Evolutionary conservation across 345 rosid genomes (phyloP), one percentile per base, ranked within the genome.

Genomic region (Barbarea vulgaris): DNA sequence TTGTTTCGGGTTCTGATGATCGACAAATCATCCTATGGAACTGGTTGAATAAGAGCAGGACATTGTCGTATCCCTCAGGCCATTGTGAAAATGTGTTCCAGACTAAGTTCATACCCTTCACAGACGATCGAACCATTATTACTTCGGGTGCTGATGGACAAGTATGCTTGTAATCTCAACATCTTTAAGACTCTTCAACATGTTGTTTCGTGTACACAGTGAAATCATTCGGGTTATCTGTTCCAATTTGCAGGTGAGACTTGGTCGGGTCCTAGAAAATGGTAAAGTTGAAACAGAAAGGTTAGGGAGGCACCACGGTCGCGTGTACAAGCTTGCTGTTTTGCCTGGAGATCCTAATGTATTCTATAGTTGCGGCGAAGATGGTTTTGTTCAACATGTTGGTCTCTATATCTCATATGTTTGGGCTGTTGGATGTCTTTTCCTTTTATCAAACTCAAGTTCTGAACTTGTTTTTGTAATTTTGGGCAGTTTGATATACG

Each of bases 1-100:
- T 86, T 69, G 83, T 88, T 64, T 88, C 86, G 3, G 90, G 93
- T 64, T 88, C 93, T 17, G 88, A 88, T 82, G 93, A 88, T 68
- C 82, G 53, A 61, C 64, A 74, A 34, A 83, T 86, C 46, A 79
- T 79, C 53, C 61, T 86, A 5, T 88, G 90, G 93, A 77, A 85
- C 69, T 88, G 81, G 85, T 48, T 72, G 30, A 66, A 65, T 44
- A 55, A 69, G 56, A 77, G 47, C 68, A 74, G 12, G 71, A 52
- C 14, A 4, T 24, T 85, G 11, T 74, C 87, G 0, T 86, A 85
- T 86, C 30, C 66, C 13, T 88, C 88, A n/a, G 90, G 93, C 3
- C 93, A 86, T 70, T 74, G 65, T 51, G 87, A 82, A 56, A 86
- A 83, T 70, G 80, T 88, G 69, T 86, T 88, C 48, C 93, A 88